These are phyloP conservation scores for Crithidia sp. DNA, from an alignment of 208 protist genomes.

Conservation along the genomic window DNA sequence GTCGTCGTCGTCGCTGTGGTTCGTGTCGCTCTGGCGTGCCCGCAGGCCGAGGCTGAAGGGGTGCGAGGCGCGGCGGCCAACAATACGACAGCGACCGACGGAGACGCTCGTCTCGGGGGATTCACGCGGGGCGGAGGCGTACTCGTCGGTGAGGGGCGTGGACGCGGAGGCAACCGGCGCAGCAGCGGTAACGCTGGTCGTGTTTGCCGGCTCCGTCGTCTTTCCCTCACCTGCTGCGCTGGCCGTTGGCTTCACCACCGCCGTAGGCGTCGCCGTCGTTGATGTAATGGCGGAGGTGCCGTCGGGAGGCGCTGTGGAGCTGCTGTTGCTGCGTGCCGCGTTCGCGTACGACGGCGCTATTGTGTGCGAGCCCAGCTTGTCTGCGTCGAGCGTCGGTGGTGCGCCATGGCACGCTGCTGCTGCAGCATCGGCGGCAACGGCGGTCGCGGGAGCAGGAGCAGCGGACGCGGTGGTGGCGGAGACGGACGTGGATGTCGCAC, in stretches of 20 bases:
- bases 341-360: constrained; percentile 2
- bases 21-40: not conserved
- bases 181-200: not conserved
- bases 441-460: too few species aligned
- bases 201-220: not conserved
- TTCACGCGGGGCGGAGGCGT: not conserved
- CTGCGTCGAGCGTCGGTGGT: constrained; percentile 1
- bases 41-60: constrained; percentile 15
- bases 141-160: not conserved
- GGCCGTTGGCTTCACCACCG: not conserved
- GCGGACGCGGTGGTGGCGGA: not conserved
- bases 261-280: not conserved
- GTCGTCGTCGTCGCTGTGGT: constrained; percentile 3
- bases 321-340: not conserved
- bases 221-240: not conserved
- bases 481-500: not conserved
- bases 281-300: constrained; percentile 1
- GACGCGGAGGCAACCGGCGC: not conserved
- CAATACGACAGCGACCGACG: not conserved
- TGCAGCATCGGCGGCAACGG: not conserved
- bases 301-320: constrained; percentile 4
- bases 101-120: not conserved
- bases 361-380: not conserved
- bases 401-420: not conserved
- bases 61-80: constrained; percentile 14